Conservation (phyloP, 2,329 filamentous ascomycete genomes). For the Bisporella sp. region DNA sequence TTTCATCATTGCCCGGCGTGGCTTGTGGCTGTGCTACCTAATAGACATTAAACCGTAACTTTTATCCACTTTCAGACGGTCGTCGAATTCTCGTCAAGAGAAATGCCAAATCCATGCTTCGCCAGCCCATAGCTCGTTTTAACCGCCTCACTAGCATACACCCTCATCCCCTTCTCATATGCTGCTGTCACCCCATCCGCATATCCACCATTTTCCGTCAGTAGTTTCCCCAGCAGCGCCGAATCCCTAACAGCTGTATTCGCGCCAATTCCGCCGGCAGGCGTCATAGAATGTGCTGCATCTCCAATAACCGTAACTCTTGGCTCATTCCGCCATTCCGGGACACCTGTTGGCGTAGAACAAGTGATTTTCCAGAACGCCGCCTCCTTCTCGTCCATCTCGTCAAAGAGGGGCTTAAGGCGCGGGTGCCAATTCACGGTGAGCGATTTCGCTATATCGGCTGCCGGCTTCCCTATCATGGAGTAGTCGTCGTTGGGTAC, state of each 20-base stretch:
- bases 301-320: conserved; percentile 53
- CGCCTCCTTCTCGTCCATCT: conserved; percentile 48
- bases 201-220: conserved; percentile 46
- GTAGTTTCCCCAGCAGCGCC: conserved; percentile 43
- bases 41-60: no score
- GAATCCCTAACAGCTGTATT: conserved; percentile 51
- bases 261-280: conserved; percentile 47
- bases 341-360: conserved; percentile 51
- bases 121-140: conserved; percentile 44
- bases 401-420: conserved; percentile 48
- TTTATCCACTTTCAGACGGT: no score
- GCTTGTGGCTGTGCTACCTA: no score
- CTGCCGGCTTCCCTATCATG: conserved; percentile 48
- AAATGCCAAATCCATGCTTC: conserved; percentile 34
- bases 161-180: conserved; percentile 57
- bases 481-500: conserved; percentile 53
- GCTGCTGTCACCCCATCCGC: conserved; percentile 44
- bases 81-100: conserved; percentile 35
- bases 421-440: conserved; percentile 48
- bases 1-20: no score
- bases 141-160: conserved; percentile 51
- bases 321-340: conserved; percentile 51
- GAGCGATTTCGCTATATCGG: conserved; percentile 48
- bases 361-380: conserved; percentile 64
- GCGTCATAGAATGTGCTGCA: conserved; percentile 51